These are phyloP conservation scores for Leptodermis oblonga DNA, from an alignment of 257 asterid genomes.

Conservation along the genomic window DNA sequence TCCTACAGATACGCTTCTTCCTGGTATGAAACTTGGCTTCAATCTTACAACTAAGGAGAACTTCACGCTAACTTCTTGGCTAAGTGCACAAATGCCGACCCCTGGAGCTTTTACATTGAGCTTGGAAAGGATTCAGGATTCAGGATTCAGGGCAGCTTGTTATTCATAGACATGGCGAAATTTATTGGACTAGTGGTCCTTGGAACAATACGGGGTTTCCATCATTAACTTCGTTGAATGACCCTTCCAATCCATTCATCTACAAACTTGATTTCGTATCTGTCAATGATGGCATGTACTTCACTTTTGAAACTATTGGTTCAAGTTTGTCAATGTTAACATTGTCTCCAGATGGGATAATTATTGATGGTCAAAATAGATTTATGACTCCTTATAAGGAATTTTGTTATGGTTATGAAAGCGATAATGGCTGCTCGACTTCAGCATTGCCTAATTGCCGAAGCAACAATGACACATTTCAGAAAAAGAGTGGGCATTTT, in stretches of 20 bases:
- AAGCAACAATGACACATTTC: slow-evolving; percentile 13
- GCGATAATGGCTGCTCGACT: slow-evolving; percentile 20
- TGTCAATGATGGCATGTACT: slow-evolving; percentile 9
- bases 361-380: not conserved
- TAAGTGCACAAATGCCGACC: slow-evolving; percentile 17
- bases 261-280: slow-evolving; percentile 6
- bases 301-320: slow-evolving; percentile 9
- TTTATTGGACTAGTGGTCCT: slow-evolving; percentile 27
- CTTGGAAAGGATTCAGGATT: slow-evolving; percentile 33
- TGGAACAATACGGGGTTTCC: slow-evolving; percentile 15
- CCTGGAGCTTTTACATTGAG: slow-evolving; percentile 40
- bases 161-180: slow-evolving; percentile 24
- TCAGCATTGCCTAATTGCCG: slow-evolving; percentile 20
- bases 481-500: slow-evolving; percentile 9
- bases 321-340: slow-evolving; percentile 1
- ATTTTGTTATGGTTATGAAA: slow-evolving; percentile 25
- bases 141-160: slow-evolving; percentile 19
- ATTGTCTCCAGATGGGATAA: slow-evolving; percentile 14
- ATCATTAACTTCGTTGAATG: not conserved
- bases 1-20: slow-evolving; percentile 51
- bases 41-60: slow-evolving; percentile 31
- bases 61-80: slow-evolving; percentile 50
- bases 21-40: slow-evolving; percentile 48
- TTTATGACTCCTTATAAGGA: not conserved
- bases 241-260: not conserved